phyloP scores from a whole-genome alignment of 305 asterid genomes.

The Rubia balearica region DNA sequence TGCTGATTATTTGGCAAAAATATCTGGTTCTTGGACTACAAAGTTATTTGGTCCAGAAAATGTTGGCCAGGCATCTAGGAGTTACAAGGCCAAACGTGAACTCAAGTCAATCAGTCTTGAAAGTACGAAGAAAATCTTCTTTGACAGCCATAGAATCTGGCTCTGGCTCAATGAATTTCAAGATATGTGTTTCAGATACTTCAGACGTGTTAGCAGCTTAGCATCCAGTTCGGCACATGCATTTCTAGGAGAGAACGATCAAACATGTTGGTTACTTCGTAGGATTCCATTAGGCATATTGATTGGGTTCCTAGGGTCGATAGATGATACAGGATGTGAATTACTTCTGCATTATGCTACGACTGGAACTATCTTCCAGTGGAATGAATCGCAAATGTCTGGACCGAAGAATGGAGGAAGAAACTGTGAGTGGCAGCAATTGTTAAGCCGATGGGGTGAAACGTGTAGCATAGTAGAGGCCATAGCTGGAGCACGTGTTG shows the following conservation, averaged over 20 bases:
- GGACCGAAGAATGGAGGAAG: constrained; percentile 31
- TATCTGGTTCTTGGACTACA: constrained; percentile 39
- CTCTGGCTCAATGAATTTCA: constrained; percentile 56
- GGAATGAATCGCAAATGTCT: constrained; percentile 25
- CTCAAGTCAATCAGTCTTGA: constrained; percentile 26
- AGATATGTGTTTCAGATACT: constrained; percentile 26
- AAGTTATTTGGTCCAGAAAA: constrained; percentile 28
- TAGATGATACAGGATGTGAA: constrained; percentile 43
- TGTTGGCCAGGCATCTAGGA: constrained; percentile 22
- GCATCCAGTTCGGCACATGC: constrained; percentile 19
- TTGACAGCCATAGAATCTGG: constrained; percentile 28
- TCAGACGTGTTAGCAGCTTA: constrained; percentile 21
- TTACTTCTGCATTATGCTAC: constrained; percentile 69
- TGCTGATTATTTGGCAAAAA: constrained; percentile 37
- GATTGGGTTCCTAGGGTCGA: constrained; percentile 32
- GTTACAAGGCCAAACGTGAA: constrained; percentile 23
- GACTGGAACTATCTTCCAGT: constrained; percentile 37
- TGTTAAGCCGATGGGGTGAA: constrained; percentile 26
- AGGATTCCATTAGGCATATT: constrained; percentile 61
- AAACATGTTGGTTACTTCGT: constrained; percentile 38
- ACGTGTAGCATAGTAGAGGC: constrained; percentile 46
- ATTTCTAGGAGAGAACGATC: constrained; percentile 22
- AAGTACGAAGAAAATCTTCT: constrained; percentile 11
- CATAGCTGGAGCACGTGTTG: constrained; percentile 49
- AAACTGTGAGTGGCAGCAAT: constrained; percentile 24